Evolutionary conservation across 2,329 filamentous ascomycete species (phyloP).

Genomic region (Aspergillus chevalieri): DNA sequence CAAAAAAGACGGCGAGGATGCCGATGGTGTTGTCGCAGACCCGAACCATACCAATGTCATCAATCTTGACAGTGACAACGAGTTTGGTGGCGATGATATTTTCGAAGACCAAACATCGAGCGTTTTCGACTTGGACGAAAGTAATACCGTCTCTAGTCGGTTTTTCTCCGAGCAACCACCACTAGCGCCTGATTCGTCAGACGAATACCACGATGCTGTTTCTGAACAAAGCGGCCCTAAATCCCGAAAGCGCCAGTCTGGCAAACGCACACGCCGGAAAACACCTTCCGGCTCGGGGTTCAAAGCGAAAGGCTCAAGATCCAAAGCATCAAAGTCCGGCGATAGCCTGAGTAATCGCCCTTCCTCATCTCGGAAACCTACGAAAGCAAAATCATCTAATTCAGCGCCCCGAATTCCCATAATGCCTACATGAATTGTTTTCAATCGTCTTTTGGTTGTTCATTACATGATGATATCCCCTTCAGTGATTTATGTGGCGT

Average conservation of each 20-base stretch:
- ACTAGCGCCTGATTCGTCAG: slow-evolving; percentile 16
- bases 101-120: slow-evolving; percentile 22
- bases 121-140: slow-evolving; percentile 18
- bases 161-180: slow-evolving; percentile 26
- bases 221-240: slow-evolving; percentile 15
- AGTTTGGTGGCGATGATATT: slow-evolving; percentile 29
- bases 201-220: slow-evolving; percentile 14
- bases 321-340: slow-evolving; percentile 16
- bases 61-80: slow-evolving; percentile 35
- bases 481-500: background rate
- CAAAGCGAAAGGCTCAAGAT: slow-evolving; percentile 18
- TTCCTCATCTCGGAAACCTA: slow-evolving; percentile 17
- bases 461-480: background rate
- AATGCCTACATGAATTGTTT: slow-evolving; percentile 31
- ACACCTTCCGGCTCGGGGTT: slow-evolving; percentile 14
- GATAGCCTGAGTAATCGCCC: slow-evolving; percentile 16
- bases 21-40: slow-evolving; percentile 44
- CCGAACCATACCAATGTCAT: slow-evolving; percentile 43
- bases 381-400: slow-evolving; percentile 22
- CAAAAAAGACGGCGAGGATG: slow-evolving; percentile 38
- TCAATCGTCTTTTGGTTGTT: background rate
- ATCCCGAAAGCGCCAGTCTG: slow-evolving; percentile 19
- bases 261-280: slow-evolving; percentile 23
- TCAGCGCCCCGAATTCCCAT: slow-evolving; percentile 28
- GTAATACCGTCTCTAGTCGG: slow-evolving; percentile 24